Evolutionary conservation across 495 filamentous ascomycete species (phyloP).

Genomic region (Penicillium nucicola): DNA sequence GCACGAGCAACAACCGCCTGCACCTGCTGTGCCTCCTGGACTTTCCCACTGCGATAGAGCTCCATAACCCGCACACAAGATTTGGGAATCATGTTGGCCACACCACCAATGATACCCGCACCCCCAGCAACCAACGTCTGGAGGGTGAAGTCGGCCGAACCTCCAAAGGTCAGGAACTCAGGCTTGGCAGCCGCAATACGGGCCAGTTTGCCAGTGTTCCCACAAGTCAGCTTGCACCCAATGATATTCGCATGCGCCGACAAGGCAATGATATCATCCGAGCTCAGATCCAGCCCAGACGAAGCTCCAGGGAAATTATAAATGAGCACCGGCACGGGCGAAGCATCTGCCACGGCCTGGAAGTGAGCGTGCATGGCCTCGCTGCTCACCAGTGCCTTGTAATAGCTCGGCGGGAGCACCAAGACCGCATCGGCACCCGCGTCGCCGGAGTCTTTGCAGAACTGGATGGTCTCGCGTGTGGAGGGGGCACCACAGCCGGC

Average conservation of each 20-base stretch:
- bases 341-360: slow-evolving; percentile 70
- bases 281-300: slow-evolving; percentile 76
- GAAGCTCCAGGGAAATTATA: slow-evolving; percentile 92
- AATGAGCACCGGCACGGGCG: slow-evolving; percentile 83
- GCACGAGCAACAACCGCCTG: slow-evolving; percentile 78
- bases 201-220: slow-evolving; percentile 88
- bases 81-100: slow-evolving; percentile 79
- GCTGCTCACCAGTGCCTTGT: slow-evolving; percentile 58
- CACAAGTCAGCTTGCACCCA: slow-evolving; percentile 89
- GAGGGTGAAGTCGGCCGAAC: slow-evolving; percentile 86
- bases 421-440: slow-evolving; percentile 83
- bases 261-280: slow-evolving; percentile 72
- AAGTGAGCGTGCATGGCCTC: slow-evolving; percentile 70
- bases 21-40: slow-evolving; percentile 68
- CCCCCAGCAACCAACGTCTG: slow-evolving; percentile 83
- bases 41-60: slow-evolving; percentile 67
- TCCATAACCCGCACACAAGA: slow-evolving; percentile 69
- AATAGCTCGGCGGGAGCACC: slow-evolving; percentile 84
- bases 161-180: slow-evolving; percentile 76
- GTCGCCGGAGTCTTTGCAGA: slow-evolving; percentile 71
- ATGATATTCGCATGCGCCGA: slow-evolving; percentile 81
- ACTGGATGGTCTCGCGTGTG: slow-evolving; percentile 78
- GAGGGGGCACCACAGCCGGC: slow-evolving; percentile 83
- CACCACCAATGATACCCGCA: slow-evolving; percentile 78
- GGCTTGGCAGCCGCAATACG: slow-evolving; percentile 66